phyloP scores from a whole-genome alignment of 2,329 filamentous ascomycete genomes.

The Immersiporthe knoxdaviesiana region DNA sequence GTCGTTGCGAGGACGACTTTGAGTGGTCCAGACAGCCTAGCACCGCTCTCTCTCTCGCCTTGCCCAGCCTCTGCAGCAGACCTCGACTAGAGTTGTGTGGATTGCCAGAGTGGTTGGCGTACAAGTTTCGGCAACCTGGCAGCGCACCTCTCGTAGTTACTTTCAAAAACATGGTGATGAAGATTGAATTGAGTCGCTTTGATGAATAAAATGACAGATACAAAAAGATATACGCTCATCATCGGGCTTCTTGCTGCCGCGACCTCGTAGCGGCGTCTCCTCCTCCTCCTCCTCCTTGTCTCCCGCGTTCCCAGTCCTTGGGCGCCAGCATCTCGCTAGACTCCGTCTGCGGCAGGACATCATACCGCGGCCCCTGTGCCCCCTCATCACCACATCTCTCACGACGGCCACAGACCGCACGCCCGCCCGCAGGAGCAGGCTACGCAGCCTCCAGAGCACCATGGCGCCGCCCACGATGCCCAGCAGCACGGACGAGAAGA shows the following conservation, averaged over 20 bases:
- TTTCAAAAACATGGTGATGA: background rate
- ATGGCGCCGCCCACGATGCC: conserved; percentile 7
- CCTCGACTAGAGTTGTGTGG: background rate
- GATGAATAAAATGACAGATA: background rate
- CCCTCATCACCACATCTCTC: background rate
- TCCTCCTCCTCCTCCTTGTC: no score
- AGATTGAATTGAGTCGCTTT: background rate
- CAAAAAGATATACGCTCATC: background rate
- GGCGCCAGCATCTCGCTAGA: background rate
- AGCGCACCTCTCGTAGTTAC: background rate
- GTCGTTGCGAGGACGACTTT: background rate
- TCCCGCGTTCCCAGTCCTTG: background rate
- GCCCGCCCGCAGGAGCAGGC: background rate
- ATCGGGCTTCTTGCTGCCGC: background rate
- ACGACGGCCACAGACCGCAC: background rate
- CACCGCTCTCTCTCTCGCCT: no score
- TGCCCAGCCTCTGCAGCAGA: background rate
- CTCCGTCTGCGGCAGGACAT: conserved; percentile 9
- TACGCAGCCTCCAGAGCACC: conserved; percentile 8
- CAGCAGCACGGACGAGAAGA: conserved; percentile 7
- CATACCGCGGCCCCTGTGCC: background rate
- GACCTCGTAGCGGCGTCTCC: background rate
- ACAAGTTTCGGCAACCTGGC: background rate
- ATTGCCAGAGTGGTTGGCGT: background rate
- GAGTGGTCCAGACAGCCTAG: background rate